These are phyloP conservation scores for Arxiozyma slooffiae DNA, from an alignment of 1,139 yeast genomes.

Conservation along the genomic window DNA sequence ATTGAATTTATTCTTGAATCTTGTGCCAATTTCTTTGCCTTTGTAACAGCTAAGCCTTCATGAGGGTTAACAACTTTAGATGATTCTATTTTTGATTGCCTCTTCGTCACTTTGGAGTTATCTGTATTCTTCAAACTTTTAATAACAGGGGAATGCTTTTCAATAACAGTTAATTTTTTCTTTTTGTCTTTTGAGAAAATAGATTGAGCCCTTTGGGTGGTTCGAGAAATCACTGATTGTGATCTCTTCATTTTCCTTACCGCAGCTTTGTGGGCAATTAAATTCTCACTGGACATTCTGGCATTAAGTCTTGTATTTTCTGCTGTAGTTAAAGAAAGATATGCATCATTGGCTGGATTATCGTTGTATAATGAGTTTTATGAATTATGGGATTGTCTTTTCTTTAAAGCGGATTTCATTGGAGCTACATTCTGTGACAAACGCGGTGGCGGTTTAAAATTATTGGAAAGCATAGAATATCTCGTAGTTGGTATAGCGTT, in stretches of 20 bases:
- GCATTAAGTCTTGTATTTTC: slow-evolving; percentile 69
- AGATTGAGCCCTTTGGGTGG: slow-evolving; percentile 6
- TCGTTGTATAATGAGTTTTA: slow-evolving; percentile 21
- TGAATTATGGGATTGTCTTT: slow-evolving; percentile 2
- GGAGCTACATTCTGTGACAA: slow-evolving; percentile 26
- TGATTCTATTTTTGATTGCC: not conserved
- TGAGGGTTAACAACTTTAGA: not conserved
- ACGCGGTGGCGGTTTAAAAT: slow-evolving; percentile 5
- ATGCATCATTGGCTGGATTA: slow-evolving; percentile 49
- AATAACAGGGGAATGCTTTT: not conserved
- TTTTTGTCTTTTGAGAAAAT: slow-evolving; percentile 12
- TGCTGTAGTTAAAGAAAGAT: slow-evolving; percentile 61
- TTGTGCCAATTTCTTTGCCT: slow-evolving; percentile 1
- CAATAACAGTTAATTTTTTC: slow-evolving; percentile 10
- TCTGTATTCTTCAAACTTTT: not conserved
- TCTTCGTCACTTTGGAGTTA: not conserved
- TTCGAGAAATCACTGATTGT: slow-evolving; percentile 13
- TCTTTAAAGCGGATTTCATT: slow-evolving; percentile 60
- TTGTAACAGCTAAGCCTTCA: not conserved
- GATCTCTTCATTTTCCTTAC: slow-evolving; percentile 12
- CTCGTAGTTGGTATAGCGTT: not conserved
- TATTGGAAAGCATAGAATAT: not conserved
- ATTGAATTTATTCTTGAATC: slow-evolving; percentile 7
- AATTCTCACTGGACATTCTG: slow-evolving; percentile 37
- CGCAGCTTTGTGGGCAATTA: slow-evolving; percentile 10